Evolutionary conservation across 2,329 filamentous ascomycete genomes (phyloP).

Genomic region (Aspergillus luchuensis): DNA sequence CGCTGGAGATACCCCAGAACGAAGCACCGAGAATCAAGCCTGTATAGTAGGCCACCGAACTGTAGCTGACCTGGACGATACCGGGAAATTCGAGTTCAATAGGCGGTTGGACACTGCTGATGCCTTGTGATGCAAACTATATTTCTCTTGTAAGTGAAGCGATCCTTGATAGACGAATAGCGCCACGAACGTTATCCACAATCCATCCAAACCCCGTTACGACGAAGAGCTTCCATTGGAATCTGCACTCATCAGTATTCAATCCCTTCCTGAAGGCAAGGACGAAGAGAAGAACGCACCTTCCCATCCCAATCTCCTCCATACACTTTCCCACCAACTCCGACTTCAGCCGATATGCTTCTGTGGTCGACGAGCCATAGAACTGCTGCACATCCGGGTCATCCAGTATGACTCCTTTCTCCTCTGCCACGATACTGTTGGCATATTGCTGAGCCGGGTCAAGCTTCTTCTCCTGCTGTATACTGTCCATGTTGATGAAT

Average conservation of each 20-base stretch:
- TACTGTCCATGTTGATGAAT: constrained; percentile 21
- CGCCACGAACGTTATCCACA: constrained; percentile 56
- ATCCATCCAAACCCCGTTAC: constrained; percentile 72
- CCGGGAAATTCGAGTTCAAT: constrained; percentile 30
- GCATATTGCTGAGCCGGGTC: neutral
- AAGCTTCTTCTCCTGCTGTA: constrained; percentile 18
- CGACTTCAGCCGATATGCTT: constrained; percentile 36
- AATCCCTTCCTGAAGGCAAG: neutral
- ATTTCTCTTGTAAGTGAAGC: neutral
- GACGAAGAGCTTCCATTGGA: constrained; percentile 63
- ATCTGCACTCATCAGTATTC: constrained; percentile 18
- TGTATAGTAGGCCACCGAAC: constrained; percentile 39
- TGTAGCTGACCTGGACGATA: constrained; percentile 32
- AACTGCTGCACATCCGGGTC: constrained; percentile 39
- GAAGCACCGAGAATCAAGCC: constrained; percentile 51
- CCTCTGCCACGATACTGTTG: constrained; percentile 11
- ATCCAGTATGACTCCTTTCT: constrained; percentile 27
- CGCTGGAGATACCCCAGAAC: constrained; percentile 49
- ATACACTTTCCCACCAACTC: constrained; percentile 31
- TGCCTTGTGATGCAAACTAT: constrained; percentile 33
- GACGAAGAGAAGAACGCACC: constrained; percentile 29
- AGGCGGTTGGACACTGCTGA: constrained; percentile 32
- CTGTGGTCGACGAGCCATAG: constrained; percentile 40
- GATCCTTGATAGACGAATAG: neutral
- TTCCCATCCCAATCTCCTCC: constrained; percentile 34